Evolutionary conservation across 1,284 basidiomycete species (phyloP), one percentile per base, ranked within the genome.

Genomic region (Ceratobasidium sp.): DNA sequence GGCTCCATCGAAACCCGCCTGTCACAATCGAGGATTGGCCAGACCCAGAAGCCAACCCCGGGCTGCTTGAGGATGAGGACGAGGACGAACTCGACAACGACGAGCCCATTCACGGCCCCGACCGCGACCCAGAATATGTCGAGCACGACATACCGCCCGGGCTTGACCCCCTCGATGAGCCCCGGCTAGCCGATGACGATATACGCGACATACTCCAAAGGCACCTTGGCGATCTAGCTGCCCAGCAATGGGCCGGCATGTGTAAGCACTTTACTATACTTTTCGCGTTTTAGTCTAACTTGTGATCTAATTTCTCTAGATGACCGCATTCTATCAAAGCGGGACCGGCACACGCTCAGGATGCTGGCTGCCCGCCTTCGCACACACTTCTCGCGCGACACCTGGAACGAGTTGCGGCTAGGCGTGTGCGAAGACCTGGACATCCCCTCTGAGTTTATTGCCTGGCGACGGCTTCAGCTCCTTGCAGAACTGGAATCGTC

Each of bases 321-420:
- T 18, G 16, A 16, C 5, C 64, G 27, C 6, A 20, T 18, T 20
- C 27, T 44, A 46, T n/a, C 64, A 7, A 35, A 62, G 20, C n/a
- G 18, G 64, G 64, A 66, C 33, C 33, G 64, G 10, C 46, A 46
- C n/a, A 41, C n/a, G 3, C 64, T 66, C 33, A 5, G n/a, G 33
- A 20, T 66, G n/a, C 41, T 66, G 16, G 64, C 64, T n/a, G 46
- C 64, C 64, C 38, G 64, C 38, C 64, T 66, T 46, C 41, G 64
- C 38, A 66, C 64, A 20, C 41, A 44, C 12, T 44, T 44, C 41
- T 44, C 41, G 41, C 41, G 41, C 8, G 41, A 44, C 8, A 44
- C 64, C n/a, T 66, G 64, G 64, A n/a, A 66, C 33, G 64, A 66
- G 16, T 41, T 66, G 20, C 30, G 64, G 7, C 64, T 6, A 4